phyloP scores from a whole-genome alignment of 2,329 filamentous ascomycete genomes.

The Podosphaera leucotricha region DNA sequence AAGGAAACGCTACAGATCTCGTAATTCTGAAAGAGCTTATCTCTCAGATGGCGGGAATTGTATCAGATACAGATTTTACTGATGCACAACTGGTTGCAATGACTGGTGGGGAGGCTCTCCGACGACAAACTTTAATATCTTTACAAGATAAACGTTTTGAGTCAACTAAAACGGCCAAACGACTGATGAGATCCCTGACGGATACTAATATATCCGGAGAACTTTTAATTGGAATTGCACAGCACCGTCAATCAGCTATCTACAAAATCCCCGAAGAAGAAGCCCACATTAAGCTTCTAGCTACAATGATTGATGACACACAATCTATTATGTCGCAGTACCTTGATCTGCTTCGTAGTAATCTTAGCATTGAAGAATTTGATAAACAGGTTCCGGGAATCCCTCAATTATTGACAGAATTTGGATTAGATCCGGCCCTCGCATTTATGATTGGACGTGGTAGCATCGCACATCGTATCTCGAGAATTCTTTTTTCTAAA shows the following conservation, averaged over 20 bases:
- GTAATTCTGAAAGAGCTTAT: conserved; percentile 83
- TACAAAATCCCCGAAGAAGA: conserved; percentile 47
- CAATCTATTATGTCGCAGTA: conserved; percentile 72
- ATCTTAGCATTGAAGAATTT: conserved; percentile 53
- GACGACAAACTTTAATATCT: conserved; percentile 56
- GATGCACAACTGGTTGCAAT: conserved; percentile 72
- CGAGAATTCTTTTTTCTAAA: conserved; percentile 6
- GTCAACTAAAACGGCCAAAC: conserved; percentile 47
- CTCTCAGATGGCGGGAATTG: conserved; percentile 79
- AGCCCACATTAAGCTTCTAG: conserved; percentile 70
- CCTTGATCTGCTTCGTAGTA: conserved; percentile 66
- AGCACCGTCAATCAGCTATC: conserved; percentile 71
- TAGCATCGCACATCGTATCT: conserved; percentile 45
- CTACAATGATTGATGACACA: conserved; percentile 74
- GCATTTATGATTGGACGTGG: conserved; percentile 67
- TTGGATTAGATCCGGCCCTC: conserved; percentile 54
- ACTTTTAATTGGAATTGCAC: conserved; percentile 71
- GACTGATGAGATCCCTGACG: conserved; percentile 57
- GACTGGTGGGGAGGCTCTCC: conserved; percentile 61
- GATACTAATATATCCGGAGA: conserved; percentile 59
- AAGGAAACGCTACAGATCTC: conserved; percentile 69
- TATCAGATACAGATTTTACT: conserved; percentile 67
- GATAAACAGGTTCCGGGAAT: conserved; percentile 56
- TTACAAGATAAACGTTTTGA: conserved; percentile 65
- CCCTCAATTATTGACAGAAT: conserved; percentile 48